A percentile compares a stretch with the other conserved stretches of the same genome.
These are phyloP conservation scores for Scedosporium boydii DNA, from an alignment of 2,329 filamentous ascomycete species.

Conservation along the genomic window DNA sequence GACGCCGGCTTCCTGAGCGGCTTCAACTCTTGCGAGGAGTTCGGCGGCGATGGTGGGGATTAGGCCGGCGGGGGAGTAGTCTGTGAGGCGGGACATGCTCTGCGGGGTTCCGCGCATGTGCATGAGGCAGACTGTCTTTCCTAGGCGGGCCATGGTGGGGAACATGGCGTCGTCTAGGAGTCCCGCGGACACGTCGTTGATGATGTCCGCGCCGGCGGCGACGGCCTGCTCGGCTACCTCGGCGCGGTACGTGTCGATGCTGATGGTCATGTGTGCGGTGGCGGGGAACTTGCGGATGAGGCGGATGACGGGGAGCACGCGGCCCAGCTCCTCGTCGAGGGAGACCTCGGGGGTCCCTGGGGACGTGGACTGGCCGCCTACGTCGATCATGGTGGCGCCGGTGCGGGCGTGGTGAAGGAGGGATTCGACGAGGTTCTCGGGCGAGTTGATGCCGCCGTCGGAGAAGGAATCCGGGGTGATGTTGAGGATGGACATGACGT, in stretches of 20 bases:
- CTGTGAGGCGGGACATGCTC: conserved; percentile 64
- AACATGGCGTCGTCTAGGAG: conserved; percentile 74
- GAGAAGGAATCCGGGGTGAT: conserved; percentile 96
- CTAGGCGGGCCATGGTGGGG: conserved; percentile 63
- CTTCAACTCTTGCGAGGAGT: conserved; percentile 58
- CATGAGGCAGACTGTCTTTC: conserved; percentile 76
- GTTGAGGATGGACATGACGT: conserved; percentile 91
- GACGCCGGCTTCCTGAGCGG: conserved; percentile 72
- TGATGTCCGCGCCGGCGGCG: conserved; percentile 72
- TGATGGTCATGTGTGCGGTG: conserved; percentile 58
- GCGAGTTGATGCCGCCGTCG: conserved; percentile 63
- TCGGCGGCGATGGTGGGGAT: conserved; percentile 57
- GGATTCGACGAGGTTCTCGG: conserved; percentile 45
- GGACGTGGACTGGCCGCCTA: conserved; percentile 88
- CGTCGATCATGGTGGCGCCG: conserved; percentile 78
- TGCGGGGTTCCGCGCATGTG: conserved; percentile 85
- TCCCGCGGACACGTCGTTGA: conserved; percentile 91
- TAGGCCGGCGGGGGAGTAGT: conserved; percentile 57
- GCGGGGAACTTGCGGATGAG: conserved; percentile 60
- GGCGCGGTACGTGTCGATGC: conserved; percentile 88
- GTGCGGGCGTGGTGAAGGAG: conserved; percentile 52
- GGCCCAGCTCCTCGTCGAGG: conserved; percentile 62
- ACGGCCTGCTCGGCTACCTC: conserved; percentile 70
- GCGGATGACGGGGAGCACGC: conserved; percentile 70
- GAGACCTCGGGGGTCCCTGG: conserved; percentile 63